Base-by-base conservation (phyloP, 208 protist species). In the Crithidia thermophila region DNA sequence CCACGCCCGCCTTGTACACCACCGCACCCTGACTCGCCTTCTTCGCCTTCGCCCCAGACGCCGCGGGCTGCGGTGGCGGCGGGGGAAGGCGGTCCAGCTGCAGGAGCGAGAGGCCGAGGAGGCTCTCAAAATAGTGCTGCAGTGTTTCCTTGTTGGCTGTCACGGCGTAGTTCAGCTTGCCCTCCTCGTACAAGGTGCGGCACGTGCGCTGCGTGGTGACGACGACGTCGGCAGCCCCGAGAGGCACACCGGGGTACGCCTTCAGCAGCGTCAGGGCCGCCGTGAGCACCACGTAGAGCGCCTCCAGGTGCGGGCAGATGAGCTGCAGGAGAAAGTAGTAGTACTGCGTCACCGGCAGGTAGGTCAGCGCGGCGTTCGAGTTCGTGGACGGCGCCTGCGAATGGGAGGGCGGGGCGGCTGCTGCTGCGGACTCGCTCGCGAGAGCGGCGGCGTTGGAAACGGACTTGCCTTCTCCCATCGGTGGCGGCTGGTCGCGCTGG, bases 231-330 rank as follows among this genome's bases (percentile, higher is more conserved):
- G 65, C 67, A 18, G 65, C 60, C 11, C 62, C 65, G 23, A 73
- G 47, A 2, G 47, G 46, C 33, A 51, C 21, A 16, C 66, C 75
- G 0, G 64, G 69, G 40, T 64, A 81, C 20, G 46, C 25, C 21
- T 59, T 33, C 34, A 85, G 60, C 7, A 88, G 59, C 1, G 67
- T 42, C 43, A 56, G 11, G 0, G 67, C 25, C 14, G 68, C 52
- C 27, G 75, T 21, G 6, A 82, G 49, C 39, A 81, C 67, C 18
- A 73, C 61, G 63, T 75, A 84, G 43, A 86, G 52, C 21, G 78
- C 77, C 45, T 90, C 80, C 10, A 87, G 57, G 47, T 90, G 74
- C n/a, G 84, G 84, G 51, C 82, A 75, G 23, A 90, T 50, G 14
- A 90, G 76, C 68, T 82, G 80, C 25, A 79, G 45, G 18, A 80